Evolutionary conservation across 768 basidiomycete species (phyloP), one percentile per base, ranked within the genome.

Genomic region (Hypholoma sublateritium): DNA sequence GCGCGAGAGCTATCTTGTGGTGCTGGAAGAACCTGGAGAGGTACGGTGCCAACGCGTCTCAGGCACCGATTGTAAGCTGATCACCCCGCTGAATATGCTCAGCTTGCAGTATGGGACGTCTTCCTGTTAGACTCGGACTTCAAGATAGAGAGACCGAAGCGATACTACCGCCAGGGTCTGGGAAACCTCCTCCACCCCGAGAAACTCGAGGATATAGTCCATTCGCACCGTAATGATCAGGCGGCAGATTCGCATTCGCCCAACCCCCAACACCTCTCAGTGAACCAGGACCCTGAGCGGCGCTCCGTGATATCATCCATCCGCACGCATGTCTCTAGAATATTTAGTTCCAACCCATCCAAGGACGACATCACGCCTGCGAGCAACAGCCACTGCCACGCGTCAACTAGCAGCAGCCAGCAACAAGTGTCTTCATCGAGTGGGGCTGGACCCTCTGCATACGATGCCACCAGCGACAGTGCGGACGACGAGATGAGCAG

Each of bases 101-200:
- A 95, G 91, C 76, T 88, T n/a, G 76, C 74, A n/a, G 74, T 97
- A 37, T 93, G 89, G 85, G 96, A 98, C 57, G 95, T 98, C 12
- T 96, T 99, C 72, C 78, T 98, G 39, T 75, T 98, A 50, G 96
- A 98, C 68, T 73, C 83, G 0, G 89, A 94, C 66, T 98, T 99
- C 67, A 78, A 80, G 50, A 93, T 98, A 53, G 86, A 94, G 66
- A 84, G 92, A n/a, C 96, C 96, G 1, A 88, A 84, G 66, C 81
- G 96, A 35, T 89, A 90, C 62, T 94, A 95, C 66, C 86, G 95
- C 14, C 89, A 92, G 64, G 91, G 93, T 4, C 73, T 98, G 28
- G 67, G 64, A 24, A 85, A 86, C 61, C 73, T 95, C 19, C 70
- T 89, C 57, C 81, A 84, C 55, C 70, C 73, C 51, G 64, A 72